Evolutionary conservation across 306 rosid species (phyloP), one percentile per base, ranked within the genome.

Genomic region (Glycine latifolia): DNA sequence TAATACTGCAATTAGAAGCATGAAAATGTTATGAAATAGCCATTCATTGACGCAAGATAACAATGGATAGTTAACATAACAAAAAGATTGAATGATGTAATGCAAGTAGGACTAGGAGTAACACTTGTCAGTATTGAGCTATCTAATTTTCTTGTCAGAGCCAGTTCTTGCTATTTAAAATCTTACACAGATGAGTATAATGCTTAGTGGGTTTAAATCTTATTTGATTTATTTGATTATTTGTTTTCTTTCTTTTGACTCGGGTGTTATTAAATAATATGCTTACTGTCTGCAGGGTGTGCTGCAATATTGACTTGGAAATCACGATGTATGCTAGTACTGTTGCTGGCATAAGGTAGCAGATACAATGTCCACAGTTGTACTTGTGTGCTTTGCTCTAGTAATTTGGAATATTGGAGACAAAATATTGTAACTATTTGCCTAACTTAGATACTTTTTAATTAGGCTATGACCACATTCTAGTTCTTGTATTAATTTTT

Each of bases 251-350:
- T 15, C 3, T 41, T 14, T 37, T 39, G 52, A 43, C 15, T 46
- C 49, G 56, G 76, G 6, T 17, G 14, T 44, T 15, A 81, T 46
- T 71, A 60, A 8, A 67, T 62, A 33, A 14, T 26, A 1, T 81
- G 78, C 49, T 12, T 72, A 71, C 78, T 85, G 14, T 84, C 60
- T 88, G 88, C 91, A 92, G 98, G 91, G 87, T 73, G 73, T 84
- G 47, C 58, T 76, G 49, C 87, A 62, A 61, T 74, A 39, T 85
- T 80, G 81, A 80, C 63, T 31, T 75, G 67, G 80, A 70, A 86
- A 66, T 78, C 71, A 37, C 49, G 58, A 55, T 53, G 82, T 33
- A 17, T 69, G 63, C 72, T 43, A 41, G 53, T 80, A 6, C 44
- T 53, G 79, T 67, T 6, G 43, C 83, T 39, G 60, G 66, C 68